Evolutionary conservation across 2,329 filamentous ascomycete genomes (phyloP), one percentile per base, ranked within the genome.

Genomic region (Sporothrix dimorphospora): DNA sequence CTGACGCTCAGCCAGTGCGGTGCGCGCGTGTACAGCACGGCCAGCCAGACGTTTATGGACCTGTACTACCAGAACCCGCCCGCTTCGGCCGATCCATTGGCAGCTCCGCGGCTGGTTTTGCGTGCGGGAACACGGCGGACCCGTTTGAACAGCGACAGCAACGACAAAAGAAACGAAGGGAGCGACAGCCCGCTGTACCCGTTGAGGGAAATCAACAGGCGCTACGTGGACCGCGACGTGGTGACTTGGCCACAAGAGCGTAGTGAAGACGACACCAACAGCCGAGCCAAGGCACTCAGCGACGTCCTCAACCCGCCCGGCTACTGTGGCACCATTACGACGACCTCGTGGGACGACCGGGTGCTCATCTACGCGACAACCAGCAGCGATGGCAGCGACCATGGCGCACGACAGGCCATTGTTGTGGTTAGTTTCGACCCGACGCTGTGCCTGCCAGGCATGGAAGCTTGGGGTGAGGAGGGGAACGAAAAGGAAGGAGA

Each of bases 1-100:
- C 86, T 87, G 67, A 85, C 86, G 6, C 81, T 89, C 11, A 83
- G 84, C 49, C 84, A 86, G 70, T 89, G 86, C 12, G 85, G 85
- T 57, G 79, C 89, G 59, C 83, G 86, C 30, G 82, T 84, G 3
- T 92, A 92, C 77, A 83, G 87, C 68, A 78, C 82, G 14, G 81
- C 83, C 1, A 85, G 84, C 73, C 82, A 82, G 27, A 83, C 88
- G 0, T 91, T 88, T 75, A 70, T 91, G 5, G 90, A 92, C 75
- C 78, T 92, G 0, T 85, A 90, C 6, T 83, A 89, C 73, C 84
- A 87, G 73, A 79, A 84, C 3, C 19, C 65, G 4, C 27, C 65
- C 7, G 24, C 45, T 1, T 24, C 78, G 42, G 74, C 77, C 1
- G 72, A 75, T 2, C 75, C 78, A n/a, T 73, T 78, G 4, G 80